Conservation (phyloP, 371 early-diverging fungal species). For the Rhizopus arrhizus region DNA sequence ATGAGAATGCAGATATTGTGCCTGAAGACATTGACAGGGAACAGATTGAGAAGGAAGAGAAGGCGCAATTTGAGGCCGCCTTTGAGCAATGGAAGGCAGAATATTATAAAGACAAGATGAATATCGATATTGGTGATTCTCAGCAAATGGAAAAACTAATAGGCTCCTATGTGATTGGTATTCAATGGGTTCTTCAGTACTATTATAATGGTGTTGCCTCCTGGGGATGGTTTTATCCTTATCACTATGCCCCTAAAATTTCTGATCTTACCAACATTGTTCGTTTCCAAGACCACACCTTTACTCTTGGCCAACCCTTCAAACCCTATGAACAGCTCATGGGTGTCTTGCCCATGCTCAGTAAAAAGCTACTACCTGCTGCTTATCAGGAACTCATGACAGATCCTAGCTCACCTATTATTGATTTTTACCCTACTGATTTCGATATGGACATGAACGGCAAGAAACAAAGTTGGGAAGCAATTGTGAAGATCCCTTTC, state of each 20-base stretch:
- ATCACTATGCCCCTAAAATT: conserved; percentile 98
- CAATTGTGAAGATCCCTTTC: conserved; percentile 92
- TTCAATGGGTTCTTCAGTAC: conserved; percentile 97
- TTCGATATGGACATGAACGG: conserved; percentile 98
- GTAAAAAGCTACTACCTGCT: conserved; percentile 77
- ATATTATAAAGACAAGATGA: conserved; percentile 78
- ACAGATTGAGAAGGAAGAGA: conserved; percentile 54
- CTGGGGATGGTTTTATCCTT: conserved; percentile 99
- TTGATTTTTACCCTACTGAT: conserved; percentile 91
- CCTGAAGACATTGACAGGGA: conserved; percentile 53
- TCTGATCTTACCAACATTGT: conserved; percentile 65
- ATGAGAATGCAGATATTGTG: conserved; percentile 64
- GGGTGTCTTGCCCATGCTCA: conserved; percentile 95
- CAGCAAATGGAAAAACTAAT: conserved; percentile 66
- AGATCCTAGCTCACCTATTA: conserved; percentile 80
- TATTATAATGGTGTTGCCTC: conserved; percentile 95
- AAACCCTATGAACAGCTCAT: conserved; percentile 97
- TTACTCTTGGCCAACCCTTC: conserved; percentile 88
- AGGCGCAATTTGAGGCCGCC: conserved; percentile 56
- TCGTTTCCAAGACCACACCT: conserved; percentile 61
- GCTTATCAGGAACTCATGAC: conserved; percentile 86
- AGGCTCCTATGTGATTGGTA: conserved; percentile 84
- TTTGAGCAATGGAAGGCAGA: conserved; percentile 67
- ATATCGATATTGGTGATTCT: conserved; percentile 55
- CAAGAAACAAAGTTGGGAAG: conserved; percentile 98